Conservation (phyloP, 495 filamentous ascomycete species). For the Hypoxylon crocopeplum region DNA sequence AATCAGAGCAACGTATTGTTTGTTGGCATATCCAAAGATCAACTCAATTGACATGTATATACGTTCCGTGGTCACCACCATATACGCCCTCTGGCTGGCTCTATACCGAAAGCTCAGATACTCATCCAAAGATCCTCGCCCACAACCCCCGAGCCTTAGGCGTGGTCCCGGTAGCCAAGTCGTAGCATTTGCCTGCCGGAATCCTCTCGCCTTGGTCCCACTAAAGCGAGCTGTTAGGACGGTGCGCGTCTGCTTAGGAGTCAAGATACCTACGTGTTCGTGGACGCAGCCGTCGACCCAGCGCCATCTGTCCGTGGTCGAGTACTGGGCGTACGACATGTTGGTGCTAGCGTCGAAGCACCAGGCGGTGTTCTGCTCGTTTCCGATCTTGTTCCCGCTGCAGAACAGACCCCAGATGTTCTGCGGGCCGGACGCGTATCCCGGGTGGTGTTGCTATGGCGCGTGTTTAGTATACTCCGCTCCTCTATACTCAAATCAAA, state of each 20-base stretch:
- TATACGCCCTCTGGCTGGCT: too few relatives aligned
- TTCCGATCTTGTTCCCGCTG: slow-evolving; percentile 48
- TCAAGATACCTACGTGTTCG: slow-evolving; percentile 50
- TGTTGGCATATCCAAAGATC: too few relatives aligned
- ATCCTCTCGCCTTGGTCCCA: slow-evolving; percentile 51
- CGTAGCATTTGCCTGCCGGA: slow-evolving; percentile 48
- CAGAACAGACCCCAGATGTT: slow-evolving; percentile 55
- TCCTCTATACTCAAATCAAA: slow-evolving; percentile 1
- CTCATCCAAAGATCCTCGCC: too few relatives aligned
- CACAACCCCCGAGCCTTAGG: too few relatives aligned
- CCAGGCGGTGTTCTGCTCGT: slow-evolving; percentile 47
- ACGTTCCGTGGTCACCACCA: too few relatives aligned
- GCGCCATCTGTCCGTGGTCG: slow-evolving; percentile 51
- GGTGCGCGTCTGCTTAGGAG: not conserved
- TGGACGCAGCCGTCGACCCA: slow-evolving; percentile 57
- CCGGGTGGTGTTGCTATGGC: slow-evolving; percentile 53
- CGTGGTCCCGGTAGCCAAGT: slow-evolving; percentile 35
- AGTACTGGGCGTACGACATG: slow-evolving; percentile 56
- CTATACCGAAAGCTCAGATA: too few relatives aligned
- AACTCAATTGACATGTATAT: too few relatives aligned
- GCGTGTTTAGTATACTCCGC: not conserved
- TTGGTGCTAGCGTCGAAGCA: slow-evolving; percentile 56
- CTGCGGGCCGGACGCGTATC: slow-evolving; percentile 48
- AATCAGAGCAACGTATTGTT: too few relatives aligned
- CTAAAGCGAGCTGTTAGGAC: slow-evolving; percentile 29